Base-by-base conservation (phyloP, 257 asterid species). In the Solanum piurae region DNA sequence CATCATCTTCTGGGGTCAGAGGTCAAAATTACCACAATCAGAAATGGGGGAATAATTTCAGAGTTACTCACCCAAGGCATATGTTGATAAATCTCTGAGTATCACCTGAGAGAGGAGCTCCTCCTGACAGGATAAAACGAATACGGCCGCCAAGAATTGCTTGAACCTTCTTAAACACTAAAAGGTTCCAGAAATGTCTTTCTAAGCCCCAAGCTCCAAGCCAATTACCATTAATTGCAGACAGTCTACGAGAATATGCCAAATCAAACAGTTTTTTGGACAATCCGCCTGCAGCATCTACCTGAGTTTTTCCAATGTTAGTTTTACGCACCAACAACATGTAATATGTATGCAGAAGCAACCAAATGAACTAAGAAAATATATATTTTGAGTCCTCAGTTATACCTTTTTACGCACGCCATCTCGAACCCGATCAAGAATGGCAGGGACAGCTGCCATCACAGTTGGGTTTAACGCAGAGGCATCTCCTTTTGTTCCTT, bases 141-240 rank as follows among this genome's bases (percentile, higher is more conserved):
- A 96, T 92, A 86, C 90, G 95, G 44, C 99, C 98, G 80, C 99
- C 99, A 93, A 97, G 93, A 95, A 96, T 93, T 46, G 99, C 99
- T 93, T 90, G 93, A 87, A 97, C 92, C 91, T 97, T 97, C 86
- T 93, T 94, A 71, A 97, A 97, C 89, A 97, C 98, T 84, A 97
- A 89, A 89, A 96, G 74, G 91, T 94, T 92, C 99, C 99, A 97
- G 3, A 97, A 86, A 60, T 92, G 86, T 91, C 92, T 95, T 94
- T 97, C 99, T 87, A 97, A 82, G 86, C 99, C 99, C 99, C 99
- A 96, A 34, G 98, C 99, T 37, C 99, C 99, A 89, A 95, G 92
- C 99, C 99, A 96, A 93, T 98, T 95, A 69, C 99, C 99, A 87
- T 96, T 96, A 83, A 95, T 90, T 49, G 99, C 95, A 89, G 98